phyloP scores from a whole-genome alignment of 441 rosid species.

The Gossypium davidsonii region DNA sequence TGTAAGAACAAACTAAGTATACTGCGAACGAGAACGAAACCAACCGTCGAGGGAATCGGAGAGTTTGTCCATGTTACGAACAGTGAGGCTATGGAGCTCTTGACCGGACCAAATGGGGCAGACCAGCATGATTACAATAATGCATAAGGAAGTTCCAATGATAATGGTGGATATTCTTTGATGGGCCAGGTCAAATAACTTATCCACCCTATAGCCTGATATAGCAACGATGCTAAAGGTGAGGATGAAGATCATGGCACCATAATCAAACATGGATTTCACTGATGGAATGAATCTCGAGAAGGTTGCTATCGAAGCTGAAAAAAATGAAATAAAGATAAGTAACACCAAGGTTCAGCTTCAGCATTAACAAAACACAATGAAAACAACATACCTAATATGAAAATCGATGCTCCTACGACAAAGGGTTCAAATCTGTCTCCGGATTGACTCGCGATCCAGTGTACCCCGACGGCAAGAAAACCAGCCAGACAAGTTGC shows the following conservation, averaged over 20 bases:
- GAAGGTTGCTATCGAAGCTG: slow-evolving; percentile 60
- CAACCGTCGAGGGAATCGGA: slow-evolving; percentile 46
- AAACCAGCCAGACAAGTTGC: slow-evolving; percentile 62
- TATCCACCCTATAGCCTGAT: slow-evolving; percentile 48
- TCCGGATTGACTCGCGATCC: slow-evolving; percentile 49
- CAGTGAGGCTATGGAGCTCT: slow-evolving; percentile 47
- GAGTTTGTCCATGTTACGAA: slow-evolving; percentile 44
- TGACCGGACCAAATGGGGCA: slow-evolving; percentile 66
- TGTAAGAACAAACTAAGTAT: not conserved
- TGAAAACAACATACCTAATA: slow-evolving; percentile 38
- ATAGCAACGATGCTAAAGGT: slow-evolving; percentile 57
- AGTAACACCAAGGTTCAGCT: not conserved
- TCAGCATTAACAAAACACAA: not conserved
- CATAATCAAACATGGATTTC: slow-evolving; percentile 58
- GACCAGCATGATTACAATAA: slow-evolving; percentile 40
- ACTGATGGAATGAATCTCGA: slow-evolving; percentile 50
- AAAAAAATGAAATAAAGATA: slow-evolving; percentile 1
- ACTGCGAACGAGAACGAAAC: not conserved
- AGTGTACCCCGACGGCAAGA: slow-evolving; percentile 48
- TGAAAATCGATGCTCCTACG: slow-evolving; percentile 41
- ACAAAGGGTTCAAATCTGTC: slow-evolving; percentile 32
- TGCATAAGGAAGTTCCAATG: slow-evolving; percentile 51
- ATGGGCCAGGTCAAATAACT: slow-evolving; percentile 39
- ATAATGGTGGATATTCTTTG: slow-evolving; percentile 51
- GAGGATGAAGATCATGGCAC: slow-evolving; percentile 56